Conservation (phyloP, 129 eudicot genomes). For the Tagetes erecta region DNA sequence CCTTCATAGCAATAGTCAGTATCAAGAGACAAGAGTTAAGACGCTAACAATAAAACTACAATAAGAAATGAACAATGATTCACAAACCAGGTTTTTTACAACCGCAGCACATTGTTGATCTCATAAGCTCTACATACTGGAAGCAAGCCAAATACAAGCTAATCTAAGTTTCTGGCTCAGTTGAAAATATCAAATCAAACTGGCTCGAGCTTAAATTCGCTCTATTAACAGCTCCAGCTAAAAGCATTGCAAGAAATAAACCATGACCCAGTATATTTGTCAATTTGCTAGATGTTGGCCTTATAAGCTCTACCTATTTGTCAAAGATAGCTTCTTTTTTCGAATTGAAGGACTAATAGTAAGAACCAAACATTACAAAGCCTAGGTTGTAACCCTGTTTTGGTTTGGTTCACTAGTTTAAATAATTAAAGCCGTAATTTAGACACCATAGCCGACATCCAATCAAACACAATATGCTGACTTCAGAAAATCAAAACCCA, state of each 20-base stretch:
- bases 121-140: too few relatives aligned
- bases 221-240: not conserved
- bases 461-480: conserved; percentile 3
- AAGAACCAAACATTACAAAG: not conserved
- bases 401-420: not conserved
- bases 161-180: not conserved
- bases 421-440: not conserved
- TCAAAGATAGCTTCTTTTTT: not conserved
- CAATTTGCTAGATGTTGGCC: not conserved
- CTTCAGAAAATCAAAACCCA: conserved; percentile 3
- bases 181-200: not conserved
- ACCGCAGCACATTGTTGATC: not conserved
- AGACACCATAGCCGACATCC: not conserved
- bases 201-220: not conserved
- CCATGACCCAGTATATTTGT: not conserved
- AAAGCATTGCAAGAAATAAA: not conserved
- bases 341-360: not conserved
- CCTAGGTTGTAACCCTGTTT: not conserved
- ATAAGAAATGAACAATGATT: not conserved
- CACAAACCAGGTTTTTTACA: not conserved
- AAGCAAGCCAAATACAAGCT: not conserved
- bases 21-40: too few relatives aligned
- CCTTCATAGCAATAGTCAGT: too few relatives aligned
- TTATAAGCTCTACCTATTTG: not conserved
- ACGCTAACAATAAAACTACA: too few relatives aligned